A percentile compares a stretch with the other conserved stretches of the same genome.
These are phyloP conservation scores for Nyctanthes arbortristis DNA, from an alignment of 257 asterid species.

Conservation along the genomic window DNA sequence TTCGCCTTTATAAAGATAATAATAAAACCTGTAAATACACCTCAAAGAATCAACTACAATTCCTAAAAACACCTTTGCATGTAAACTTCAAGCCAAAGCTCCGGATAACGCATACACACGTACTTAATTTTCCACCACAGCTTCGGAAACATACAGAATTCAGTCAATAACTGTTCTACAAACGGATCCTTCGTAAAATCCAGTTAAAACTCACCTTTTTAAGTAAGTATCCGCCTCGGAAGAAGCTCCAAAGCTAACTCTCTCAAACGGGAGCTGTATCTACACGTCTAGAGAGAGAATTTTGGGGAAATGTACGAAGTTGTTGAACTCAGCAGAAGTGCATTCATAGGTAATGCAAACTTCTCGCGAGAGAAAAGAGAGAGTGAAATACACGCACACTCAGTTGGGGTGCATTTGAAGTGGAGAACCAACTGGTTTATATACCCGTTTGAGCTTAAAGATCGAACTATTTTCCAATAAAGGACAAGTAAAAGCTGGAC, in stretches of 20 bases:
- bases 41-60: constrained; percentile 17
- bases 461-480: constrained; percentile 27
- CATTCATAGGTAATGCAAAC: constrained; percentile 42
- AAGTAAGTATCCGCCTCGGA: constrained; percentile 15
- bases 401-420: constrained; percentile 19
- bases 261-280: constrained; percentile 9
- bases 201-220: constrained; percentile 24
- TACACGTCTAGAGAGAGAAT: not conserved
- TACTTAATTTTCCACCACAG: not conserved
- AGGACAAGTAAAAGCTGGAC: constrained; percentile 20
- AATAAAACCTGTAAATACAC: not conserved
- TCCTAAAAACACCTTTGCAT: constrained; percentile 7
- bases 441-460: constrained; percentile 30
- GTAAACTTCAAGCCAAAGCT: constrained; percentile 4
- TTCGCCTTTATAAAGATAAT: not conserved
- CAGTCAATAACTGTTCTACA: not conserved
- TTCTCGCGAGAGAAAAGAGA: constrained; percentile 31
- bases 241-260: constrained; percentile 22
- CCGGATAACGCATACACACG: no score
- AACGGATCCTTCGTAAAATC: not conserved
- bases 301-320: constrained; percentile 5
- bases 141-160: not conserved
- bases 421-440: constrained; percentile 27
- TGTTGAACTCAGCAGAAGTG: constrained; percentile 45
- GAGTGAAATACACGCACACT: constrained; percentile 21